phyloP scores from a whole-genome alignment of 208 protist species.

The Willaertia magna region DNA sequence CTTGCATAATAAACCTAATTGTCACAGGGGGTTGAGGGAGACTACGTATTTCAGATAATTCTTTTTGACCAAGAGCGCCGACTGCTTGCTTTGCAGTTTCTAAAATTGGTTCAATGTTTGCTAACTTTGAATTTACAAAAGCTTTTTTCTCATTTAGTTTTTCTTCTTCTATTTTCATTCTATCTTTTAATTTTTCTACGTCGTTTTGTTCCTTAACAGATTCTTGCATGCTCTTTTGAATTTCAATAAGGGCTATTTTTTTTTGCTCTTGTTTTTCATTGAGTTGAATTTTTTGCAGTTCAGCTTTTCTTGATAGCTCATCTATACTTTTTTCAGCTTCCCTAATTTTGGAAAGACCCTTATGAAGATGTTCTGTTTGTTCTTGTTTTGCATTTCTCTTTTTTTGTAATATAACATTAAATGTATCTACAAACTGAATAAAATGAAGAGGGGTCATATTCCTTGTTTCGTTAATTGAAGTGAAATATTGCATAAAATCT shows the following conservation, averaged over 20 bases:
- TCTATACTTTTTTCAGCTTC: slow-evolving; percentile 84
- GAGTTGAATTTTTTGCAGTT: slow-evolving; percentile 64
- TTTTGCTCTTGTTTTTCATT: slow-evolving; percentile 81
- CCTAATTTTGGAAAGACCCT: slow-evolving; percentile 81
- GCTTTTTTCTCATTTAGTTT: slow-evolving; percentile 63
- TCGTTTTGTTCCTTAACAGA: slow-evolving; percentile 73
- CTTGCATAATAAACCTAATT: slow-evolving; percentile 87
- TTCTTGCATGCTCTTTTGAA: slow-evolving; percentile 83
- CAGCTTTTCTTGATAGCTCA: slow-evolving; percentile 71
- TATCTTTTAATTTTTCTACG: slow-evolving; percentile 76
- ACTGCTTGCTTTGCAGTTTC: slow-evolving; percentile 79
- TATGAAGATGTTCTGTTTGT: slow-evolving; percentile 53
- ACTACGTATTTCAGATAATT: slow-evolving; percentile 85
- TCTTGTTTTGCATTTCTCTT: slow-evolving; percentile 59
- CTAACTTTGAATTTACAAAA: slow-evolving; percentile 78
- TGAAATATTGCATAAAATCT: neutral
- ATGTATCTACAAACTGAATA: slow-evolving; percentile 70
- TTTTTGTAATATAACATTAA: slow-evolving; percentile 54
- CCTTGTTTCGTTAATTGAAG: slow-evolving; percentile 15
- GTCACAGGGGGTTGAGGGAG: slow-evolving; percentile 82
- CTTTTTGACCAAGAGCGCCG: slow-evolving; percentile 70
- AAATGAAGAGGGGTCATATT: slow-evolving; percentile 74
- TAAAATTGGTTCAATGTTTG: slow-evolving; percentile 80
- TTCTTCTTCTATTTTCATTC: slow-evolving; percentile 73
- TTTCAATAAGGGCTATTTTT: slow-evolving; percentile 81